Evolutionary conservation across 1,139 yeast genomes (phyloP), one percentile per base, ranked within the genome.

Genomic region (Pichia norvegensis): DNA sequence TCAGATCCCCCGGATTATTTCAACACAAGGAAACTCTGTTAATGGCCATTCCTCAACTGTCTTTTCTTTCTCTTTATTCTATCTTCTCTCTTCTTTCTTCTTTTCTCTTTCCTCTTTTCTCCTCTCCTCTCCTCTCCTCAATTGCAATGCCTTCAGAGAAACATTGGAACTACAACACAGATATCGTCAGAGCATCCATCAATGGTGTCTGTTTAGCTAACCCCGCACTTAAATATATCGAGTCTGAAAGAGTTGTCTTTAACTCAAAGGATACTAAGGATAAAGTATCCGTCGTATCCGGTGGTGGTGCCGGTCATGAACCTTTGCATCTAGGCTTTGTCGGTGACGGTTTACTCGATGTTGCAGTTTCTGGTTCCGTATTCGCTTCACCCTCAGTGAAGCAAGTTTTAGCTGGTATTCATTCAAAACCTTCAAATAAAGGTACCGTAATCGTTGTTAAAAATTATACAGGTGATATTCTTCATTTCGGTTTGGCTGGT

Each of bases 241-340:
- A 80, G 27, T 68, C 76, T 9, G 94, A 86, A 59, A 78, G 78
- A 54, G 84, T 86, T 2, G 76, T 86, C 13, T 83, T 72, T 67
- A 68, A 69, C 47, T 65, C 71, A 6, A 49, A 60, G 3, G 61
- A 67, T 36, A 60, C 69, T 20, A 45, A 60, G n/a, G 65, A 67
- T 27, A 81, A 83, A 57, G 82, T 88, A 40, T 75, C 87, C 4
- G 58, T 90, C 45, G 68, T 90, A 25, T 81, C 95, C 40, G 96
- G 97, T 47, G 97, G 97, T 46, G 97, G 97, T 29, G 81, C 92
- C 10, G 97, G 97, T 35, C 97, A 90, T 62, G 97, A 90, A 65
- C 97, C 97, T 29, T 72, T 90, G 9, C 96, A 88, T 60, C 92
- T 85, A 5, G 97, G 96, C 0, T 88, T 79, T 61, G 92, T 90